These are phyloP conservation scores for Hevea brasiliensis DNA, from an alignment of 345 rosid genomes.

Conservation along the genomic window DNA sequence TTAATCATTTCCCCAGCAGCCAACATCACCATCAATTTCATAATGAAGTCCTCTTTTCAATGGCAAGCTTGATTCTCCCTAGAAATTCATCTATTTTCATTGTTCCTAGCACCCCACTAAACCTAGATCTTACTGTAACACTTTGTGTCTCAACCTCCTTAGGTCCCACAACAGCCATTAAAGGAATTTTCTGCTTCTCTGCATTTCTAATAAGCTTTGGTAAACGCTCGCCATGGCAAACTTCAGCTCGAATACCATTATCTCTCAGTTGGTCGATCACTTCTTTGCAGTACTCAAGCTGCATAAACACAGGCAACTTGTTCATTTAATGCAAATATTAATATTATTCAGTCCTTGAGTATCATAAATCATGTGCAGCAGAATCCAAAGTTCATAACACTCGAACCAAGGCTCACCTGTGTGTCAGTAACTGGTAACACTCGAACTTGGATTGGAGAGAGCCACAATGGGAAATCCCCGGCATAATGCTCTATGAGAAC, in stretches of 20 bases:
- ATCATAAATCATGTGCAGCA: background rate
- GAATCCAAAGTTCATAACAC: slow-evolving; percentile 6
- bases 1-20: slow-evolving; percentile 15
- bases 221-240: slow-evolving; percentile 83
- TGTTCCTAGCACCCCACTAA: slow-evolving; percentile 81
- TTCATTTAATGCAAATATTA: background rate
- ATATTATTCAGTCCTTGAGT: background rate
- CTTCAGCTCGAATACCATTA: slow-evolving; percentile 67
- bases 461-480: slow-evolving; percentile 97
- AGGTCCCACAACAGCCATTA: slow-evolving; percentile 91
- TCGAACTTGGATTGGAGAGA: slow-evolving; percentile 87
- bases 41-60: slow-evolving; percentile 48
- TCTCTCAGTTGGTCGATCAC: slow-evolving; percentile 53
- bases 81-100: slow-evolving; percentile 65
- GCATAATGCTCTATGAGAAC: slow-evolving; percentile 94
- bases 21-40: slow-evolving; percentile 31
- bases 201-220: slow-evolving; percentile 91
- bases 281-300: slow-evolving; percentile 75
- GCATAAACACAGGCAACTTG: slow-evolving; percentile 12
- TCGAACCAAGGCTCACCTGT: slow-evolving; percentile 50
- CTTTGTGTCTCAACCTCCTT: slow-evolving; percentile 75
- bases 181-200: slow-evolving; percentile 86
- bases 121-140: slow-evolving; percentile 79
- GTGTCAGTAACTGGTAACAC: slow-evolving; percentile 84
- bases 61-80: slow-evolving; percentile 49